Evolutionary conservation across 1,284 basidiomycete species (phyloP).

Genomic region (Boletellus deceptivus): DNA sequence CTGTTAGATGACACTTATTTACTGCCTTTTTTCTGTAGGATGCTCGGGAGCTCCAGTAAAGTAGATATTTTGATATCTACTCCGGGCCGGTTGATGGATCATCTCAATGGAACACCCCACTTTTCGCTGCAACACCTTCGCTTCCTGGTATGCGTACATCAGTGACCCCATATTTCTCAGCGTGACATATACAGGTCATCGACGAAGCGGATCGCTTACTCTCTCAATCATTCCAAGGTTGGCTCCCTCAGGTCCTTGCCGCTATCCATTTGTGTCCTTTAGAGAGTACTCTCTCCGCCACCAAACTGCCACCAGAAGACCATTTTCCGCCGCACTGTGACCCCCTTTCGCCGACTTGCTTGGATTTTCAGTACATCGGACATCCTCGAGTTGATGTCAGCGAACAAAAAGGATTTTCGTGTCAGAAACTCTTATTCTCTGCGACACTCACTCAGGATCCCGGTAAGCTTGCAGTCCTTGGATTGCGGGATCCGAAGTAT

Average conservation of each 20-base stretch:
- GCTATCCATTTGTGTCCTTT: conserved; percentile 57
- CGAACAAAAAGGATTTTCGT: conserved; percentile 61
- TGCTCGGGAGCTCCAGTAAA: conserved; percentile 78
- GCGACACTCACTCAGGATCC: conserved; percentile 96
- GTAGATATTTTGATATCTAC: conserved; percentile 96
- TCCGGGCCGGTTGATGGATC: conserved; percentile 93
- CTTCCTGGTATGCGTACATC: conserved; percentile 62
- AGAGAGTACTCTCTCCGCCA: conserved; percentile 3
- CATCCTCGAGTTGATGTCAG: conserved; percentile 47
- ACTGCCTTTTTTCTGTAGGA: conserved; percentile 35
- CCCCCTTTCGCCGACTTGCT: conserved; percentile 58
- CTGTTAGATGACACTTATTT: background rate
- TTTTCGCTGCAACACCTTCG: conserved; percentile 93
- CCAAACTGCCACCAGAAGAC: conserved; percentile 3
- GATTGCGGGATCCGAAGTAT: conserved; percentile 82
- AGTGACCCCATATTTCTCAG: conserved; percentile 4
- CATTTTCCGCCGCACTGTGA: conserved; percentile 39
- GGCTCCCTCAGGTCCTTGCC: conserved; percentile 79
- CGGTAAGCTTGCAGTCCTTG: conserved; percentile 83
- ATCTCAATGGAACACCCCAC: conserved; percentile 83
- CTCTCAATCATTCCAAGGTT: conserved; percentile 94
- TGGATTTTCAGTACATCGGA: conserved; percentile 45
- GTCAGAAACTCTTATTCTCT: conserved; percentile 96
- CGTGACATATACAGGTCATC: conserved; percentile 62
- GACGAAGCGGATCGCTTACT: conserved; percentile 97